Base-by-base conservation (phyloP, 2,329 filamentous ascomycete species). In the Fusarium robinianum region DNA sequence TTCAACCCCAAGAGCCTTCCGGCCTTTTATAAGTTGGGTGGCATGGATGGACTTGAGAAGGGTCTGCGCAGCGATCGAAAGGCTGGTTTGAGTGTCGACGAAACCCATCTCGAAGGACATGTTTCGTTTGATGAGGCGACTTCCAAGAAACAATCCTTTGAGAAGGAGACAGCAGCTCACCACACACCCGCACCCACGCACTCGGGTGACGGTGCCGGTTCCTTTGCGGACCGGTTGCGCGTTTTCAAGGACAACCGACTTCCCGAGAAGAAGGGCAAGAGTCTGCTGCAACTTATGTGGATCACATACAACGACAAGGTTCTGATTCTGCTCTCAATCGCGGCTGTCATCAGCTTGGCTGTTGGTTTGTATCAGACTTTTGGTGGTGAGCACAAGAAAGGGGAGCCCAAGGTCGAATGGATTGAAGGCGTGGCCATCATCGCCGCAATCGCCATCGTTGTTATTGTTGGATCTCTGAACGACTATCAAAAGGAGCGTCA, bases 231-330 rank as follows among this genome's bases (percentile, higher is more conserved):
- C 57, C 78, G 87, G 46, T 83, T 82, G 60, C 83, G 86, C 23
- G 79, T 90, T 19, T 90, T 80, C 63, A 77, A 75, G 56, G 84
- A 89, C 66, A 91, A 91, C 62, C 74, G 81, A 29, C 70, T 91
- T 23, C 87, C 87, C 0, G 84, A 81, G 59, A 85, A 85, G 66
- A 88, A 90, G 69, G 79, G 84, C 30, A 90, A 90, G 71, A 85
- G 74, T 52, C 76, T 90, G 26, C 72, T 88, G 30, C 73, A 87
- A 62, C 73, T 91, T 27, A 86, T 88, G 68, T 90, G 87, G 87
- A 87, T 90, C 58, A 88, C 87, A 0, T 89, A 89, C 65, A 88
- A 90, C 68, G 87, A 91, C 74, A 91, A 90, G 65, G 84, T 91
- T 4, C 72, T 90, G 31, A 86, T 89, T 46, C 72, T 90, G 5